Evolutionary conservation across 257 asterid genomes (phyloP), one percentile per base, ranked within the genome.

Genomic region (Solanum neorickii): DNA sequence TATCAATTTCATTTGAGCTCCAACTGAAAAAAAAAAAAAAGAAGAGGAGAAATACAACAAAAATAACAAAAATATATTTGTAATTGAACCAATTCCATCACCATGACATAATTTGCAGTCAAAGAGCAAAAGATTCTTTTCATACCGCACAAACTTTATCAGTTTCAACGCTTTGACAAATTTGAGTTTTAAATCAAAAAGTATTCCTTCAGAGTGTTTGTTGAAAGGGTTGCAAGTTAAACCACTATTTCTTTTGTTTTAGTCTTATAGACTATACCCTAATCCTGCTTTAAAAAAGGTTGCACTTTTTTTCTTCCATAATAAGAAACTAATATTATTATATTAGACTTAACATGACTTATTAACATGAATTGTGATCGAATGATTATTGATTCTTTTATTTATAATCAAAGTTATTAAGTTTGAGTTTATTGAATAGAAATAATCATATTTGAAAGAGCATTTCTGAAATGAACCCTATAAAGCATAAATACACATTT

Each of bases 91-190:
- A 29, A 20, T 72, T 3, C 80, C 44, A 18, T 56, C n/a, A 56
- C 11, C n/a, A 35, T 72, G 18, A 37, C 20, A 41, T 76, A 76
- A 76, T 20, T 29, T 23, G 21, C 9, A 6, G 83, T 41, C 83
- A 76, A 76, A 23, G 14, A 41, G 37, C 35, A 41, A 16, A 41
- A 41, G 83, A 76, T 76, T 76, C 60, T 11, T n/a, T 41, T 76
- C 35, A 76, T 76, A 41, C 59, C 21, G 25, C 82, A 29, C 4
- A 76, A 76, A 33, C 8, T 10, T 13, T 27, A 15, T 78, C 6
- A 25, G 5, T 46, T 78, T 78, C 84, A 78, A 46, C 65, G 41
- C 84, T 78, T 78, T 78, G 84, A 78, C 41, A 46, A 46, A 46
- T 8, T 78, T 46, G 16, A 15, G 41, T 78, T 46, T 25, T 78